phyloP scores from a whole-genome alignment of 176 grass and related monocot genomes.

The Rhynchospora breviuscula region DNA sequence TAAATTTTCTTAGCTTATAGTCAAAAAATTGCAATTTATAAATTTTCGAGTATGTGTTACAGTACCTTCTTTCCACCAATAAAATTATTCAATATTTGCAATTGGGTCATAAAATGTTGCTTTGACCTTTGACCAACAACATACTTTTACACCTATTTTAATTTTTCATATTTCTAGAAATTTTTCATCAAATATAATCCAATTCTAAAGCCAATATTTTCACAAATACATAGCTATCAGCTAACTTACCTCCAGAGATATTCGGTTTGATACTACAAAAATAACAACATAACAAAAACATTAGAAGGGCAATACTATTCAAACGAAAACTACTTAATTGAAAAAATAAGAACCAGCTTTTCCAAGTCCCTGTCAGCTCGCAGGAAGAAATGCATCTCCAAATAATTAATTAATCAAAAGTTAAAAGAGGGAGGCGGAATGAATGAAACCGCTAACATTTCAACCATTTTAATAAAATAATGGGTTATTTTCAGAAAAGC shows the following conservation, averaged over 20 bases:
- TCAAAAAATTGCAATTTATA: not conserved
- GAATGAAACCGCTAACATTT: not conserved
- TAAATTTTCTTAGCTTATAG: not conserved
- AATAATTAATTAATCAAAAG: conserved; percentile 10
- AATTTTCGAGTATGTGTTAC: not conserved
- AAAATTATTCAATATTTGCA: not conserved
- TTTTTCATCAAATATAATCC: not conserved
- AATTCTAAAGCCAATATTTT: not conserved
- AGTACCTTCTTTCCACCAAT: not conserved
- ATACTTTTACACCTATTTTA: not conserved
- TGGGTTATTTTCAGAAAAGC: conserved; percentile 16
- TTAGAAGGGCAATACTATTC: not conserved
- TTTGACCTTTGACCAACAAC: conserved; percentile 8
- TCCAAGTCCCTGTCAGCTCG: not conserved
- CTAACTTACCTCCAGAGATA: not conserved
- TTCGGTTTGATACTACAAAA: not conserved
- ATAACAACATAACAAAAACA: not conserved
- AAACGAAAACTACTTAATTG: not conserved
- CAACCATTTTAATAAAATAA: conserved; percentile 4
- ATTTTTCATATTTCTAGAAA: not conserved
- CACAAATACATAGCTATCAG: not conserved
- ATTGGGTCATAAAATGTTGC: conserved; percentile 4
- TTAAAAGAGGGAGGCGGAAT: not conserved
- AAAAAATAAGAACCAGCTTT: not conserved
- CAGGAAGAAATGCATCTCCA: not conserved